A percentile compares a stretch with the other conserved stretches of the same genome.
Conservation (phyloP, 1,284 basidiomycete species). For the Cryptococcus floricola region DNA sequence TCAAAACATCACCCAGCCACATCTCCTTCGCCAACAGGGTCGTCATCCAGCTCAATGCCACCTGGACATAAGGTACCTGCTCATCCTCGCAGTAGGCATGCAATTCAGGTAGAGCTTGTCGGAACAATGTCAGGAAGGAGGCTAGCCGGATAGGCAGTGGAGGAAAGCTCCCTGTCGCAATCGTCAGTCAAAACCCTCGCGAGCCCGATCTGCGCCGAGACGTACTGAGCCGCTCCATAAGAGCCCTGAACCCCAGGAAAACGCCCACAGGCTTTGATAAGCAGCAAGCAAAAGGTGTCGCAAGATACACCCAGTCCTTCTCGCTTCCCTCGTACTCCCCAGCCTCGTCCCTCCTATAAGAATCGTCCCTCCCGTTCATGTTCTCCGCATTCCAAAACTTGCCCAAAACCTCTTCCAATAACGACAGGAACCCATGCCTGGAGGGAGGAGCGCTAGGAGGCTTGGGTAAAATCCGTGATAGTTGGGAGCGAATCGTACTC, state of each 20-base stretch:
- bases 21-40: slow-evolving; percentile 43
- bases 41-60: slow-evolving; percentile 44
- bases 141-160: slow-evolving; percentile 41
- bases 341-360: slow-evolving; percentile 8
- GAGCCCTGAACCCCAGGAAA: slow-evolving; percentile 38
- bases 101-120: slow-evolving; percentile 40
- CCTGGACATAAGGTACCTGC: slow-evolving; percentile 42
- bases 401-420: slow-evolving; percentile 42
- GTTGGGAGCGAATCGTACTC: slow-evolving; percentile 25
- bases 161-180: slow-evolving; percentile 31
- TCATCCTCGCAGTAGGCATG: slow-evolving; percentile 48
- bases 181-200: neutral
- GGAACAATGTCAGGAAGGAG: slow-evolving; percentile 40
- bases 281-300: slow-evolving; percentile 44
- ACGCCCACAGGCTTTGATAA: slow-evolving; percentile 35
- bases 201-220: slow-evolving; percentile 2
- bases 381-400: slow-evolving; percentile 37
- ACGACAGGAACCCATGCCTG: slow-evolving; percentile 32
- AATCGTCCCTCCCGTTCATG: slow-evolving; percentile 18
- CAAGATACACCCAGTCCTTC: slow-evolving; percentile 42
- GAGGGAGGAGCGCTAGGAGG: slow-evolving; percentile 35
- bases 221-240: slow-evolving; percentile 40
- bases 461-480: slow-evolving; percentile 33
- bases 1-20: slow-evolving; percentile 44
- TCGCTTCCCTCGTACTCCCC: slow-evolving; percentile 18